phyloP scores from a whole-genome alignment of 2,329 filamentous ascomycete species.

The Aspergillus bombycis region DNA sequence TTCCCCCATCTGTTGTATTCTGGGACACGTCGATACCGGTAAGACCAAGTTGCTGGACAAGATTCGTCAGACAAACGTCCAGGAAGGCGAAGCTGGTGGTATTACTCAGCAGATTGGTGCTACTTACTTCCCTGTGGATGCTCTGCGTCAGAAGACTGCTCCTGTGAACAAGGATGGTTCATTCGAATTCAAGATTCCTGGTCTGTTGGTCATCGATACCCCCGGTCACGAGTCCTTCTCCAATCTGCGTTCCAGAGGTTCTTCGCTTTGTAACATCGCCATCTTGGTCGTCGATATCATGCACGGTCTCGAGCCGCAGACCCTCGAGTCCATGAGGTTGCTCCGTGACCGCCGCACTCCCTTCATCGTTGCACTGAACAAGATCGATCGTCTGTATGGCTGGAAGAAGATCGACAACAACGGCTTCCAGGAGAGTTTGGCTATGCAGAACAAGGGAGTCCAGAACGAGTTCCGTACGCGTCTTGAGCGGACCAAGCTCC shows the following conservation, averaged over 20 bases:
- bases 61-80: constrained; percentile 96
- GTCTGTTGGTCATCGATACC: constrained; percentile 94
- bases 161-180: constrained; percentile 88
- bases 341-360: constrained; percentile 92
- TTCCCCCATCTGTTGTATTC: constrained; percentile 98
- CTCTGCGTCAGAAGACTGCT: constrained; percentile 86
- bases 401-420: constrained; percentile 99
- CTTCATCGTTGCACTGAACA: constrained; percentile 98
- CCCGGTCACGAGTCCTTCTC: constrained; percentile 99
- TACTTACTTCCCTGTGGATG: constrained; percentile 96
- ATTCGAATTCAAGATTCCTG: constrained; percentile 97
- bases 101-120: constrained; percentile 99
- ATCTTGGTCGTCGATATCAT: constrained; percentile 99
- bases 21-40: constrained; percentile 99
- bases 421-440: constrained; percentile 90
- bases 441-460: constrained; percentile 86
- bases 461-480: constrained; percentile 93
- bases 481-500: constrained; percentile 86
- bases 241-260: constrained; percentile 93
- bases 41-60: constrained; percentile 99
- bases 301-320: constrained; percentile 98
- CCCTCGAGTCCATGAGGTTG: constrained; percentile 93
- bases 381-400: constrained; percentile 98
- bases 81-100: constrained; percentile 98
- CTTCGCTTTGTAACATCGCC: constrained; percentile 98